Evolutionary conservation across 2,329 filamentous ascomycete genomes (phyloP).

Genomic region (Calonectria multiphialidica): DNA sequence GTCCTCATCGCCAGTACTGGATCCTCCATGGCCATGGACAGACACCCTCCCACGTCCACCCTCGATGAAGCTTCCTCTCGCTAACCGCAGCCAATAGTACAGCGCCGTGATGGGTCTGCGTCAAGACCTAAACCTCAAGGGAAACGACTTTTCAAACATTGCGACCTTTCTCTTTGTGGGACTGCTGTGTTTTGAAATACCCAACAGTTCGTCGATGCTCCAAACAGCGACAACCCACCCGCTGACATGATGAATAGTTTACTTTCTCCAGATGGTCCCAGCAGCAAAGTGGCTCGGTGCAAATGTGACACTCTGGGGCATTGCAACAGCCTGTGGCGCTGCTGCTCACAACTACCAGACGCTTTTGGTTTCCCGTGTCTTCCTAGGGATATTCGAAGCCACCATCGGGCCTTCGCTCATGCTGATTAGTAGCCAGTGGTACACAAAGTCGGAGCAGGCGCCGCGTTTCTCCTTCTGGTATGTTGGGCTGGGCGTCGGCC

Average conservation of each 20-base stretch:
- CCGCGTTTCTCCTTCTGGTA: slow-evolving; percentile 73
- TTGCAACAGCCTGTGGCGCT: slow-evolving; percentile 65
- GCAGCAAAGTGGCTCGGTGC: slow-evolving; percentile 70
- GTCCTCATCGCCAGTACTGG: neutral
- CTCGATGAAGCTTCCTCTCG: neutral
- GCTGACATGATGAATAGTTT: slow-evolving; percentile 51
- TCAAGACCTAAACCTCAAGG: slow-evolving; percentile 63
- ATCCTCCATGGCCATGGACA: no score
- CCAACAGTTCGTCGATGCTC: slow-evolving; percentile 60
- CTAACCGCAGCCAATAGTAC: slow-evolving; percentile 58
- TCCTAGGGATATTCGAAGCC: slow-evolving; percentile 72
- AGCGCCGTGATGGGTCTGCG: slow-evolving; percentile 74
- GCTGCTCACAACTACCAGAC: slow-evolving; percentile 65
- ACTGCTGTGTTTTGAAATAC: slow-evolving; percentile 69
- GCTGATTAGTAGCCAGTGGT: slow-evolving; percentile 72
- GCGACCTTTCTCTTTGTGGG: slow-evolving; percentile 74
- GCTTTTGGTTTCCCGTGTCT: slow-evolving; percentile 66
- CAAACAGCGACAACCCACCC: neutral
- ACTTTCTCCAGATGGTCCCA: slow-evolving; percentile 71
- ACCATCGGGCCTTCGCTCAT: slow-evolving; percentile 71
- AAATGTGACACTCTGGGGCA: slow-evolving; percentile 71
- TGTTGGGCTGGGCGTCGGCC: slow-evolving; percentile 68
- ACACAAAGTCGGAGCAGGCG: slow-evolving; percentile 71
- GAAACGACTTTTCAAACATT: slow-evolving; percentile 73
- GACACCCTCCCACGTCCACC: no score